These are phyloP conservation scores for Camellia granthamiana DNA, from an alignment of 148 eudicot genomes.

Conservation along the genomic window DNA sequence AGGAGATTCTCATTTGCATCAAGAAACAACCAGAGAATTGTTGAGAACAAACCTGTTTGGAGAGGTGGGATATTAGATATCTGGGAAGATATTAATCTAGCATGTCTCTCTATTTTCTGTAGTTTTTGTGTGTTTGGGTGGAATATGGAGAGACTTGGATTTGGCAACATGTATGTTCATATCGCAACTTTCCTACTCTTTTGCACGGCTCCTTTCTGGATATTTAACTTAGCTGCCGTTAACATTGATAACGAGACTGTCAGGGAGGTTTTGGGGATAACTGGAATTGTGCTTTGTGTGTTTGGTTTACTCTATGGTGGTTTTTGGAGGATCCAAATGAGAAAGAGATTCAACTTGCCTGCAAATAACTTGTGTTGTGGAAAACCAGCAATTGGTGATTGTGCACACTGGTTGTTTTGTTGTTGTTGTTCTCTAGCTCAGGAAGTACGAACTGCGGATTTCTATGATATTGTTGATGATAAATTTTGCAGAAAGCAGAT, in stretches of 20 bases:
- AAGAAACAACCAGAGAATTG: constrained; percentile 34
- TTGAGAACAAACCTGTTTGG: constrained; percentile 60
- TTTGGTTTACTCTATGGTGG: constrained; percentile 87
- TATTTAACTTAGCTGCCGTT: constrained; percentile 76
- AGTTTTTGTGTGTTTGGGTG: constrained; percentile 88
- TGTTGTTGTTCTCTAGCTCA: constrained; percentile 94
- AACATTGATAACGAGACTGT: constrained; percentile 59
- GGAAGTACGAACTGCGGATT: constrained; percentile 74
- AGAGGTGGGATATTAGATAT: constrained; percentile 71
- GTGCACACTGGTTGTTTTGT: constrained; percentile 69
- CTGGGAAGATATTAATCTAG: constrained; percentile 79
- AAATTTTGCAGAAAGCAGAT: constrained; percentile 42
- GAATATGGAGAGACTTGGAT: constrained; percentile 94
- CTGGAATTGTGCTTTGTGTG: constrained; percentile 66
- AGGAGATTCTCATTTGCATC: constrained; percentile 59
- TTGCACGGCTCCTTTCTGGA: constrained; percentile 79
- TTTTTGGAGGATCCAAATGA: constrained; percentile 87
- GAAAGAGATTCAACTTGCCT: constrained; percentile 75
- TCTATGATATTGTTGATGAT: constrained; percentile 60
- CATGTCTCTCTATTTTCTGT: constrained; percentile 73
- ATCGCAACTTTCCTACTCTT: constrained; percentile 80
- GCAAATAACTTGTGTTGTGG: constrained; percentile 49
- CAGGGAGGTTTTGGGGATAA: constrained; percentile 58
- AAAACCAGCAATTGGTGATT: constrained; percentile 60
- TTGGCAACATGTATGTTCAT: constrained; percentile 89